Evolutionary conservation across 345 rosid species (phyloP), one percentile per base, ranked within the genome.

Genomic region (Camelina laxa): DNA sequence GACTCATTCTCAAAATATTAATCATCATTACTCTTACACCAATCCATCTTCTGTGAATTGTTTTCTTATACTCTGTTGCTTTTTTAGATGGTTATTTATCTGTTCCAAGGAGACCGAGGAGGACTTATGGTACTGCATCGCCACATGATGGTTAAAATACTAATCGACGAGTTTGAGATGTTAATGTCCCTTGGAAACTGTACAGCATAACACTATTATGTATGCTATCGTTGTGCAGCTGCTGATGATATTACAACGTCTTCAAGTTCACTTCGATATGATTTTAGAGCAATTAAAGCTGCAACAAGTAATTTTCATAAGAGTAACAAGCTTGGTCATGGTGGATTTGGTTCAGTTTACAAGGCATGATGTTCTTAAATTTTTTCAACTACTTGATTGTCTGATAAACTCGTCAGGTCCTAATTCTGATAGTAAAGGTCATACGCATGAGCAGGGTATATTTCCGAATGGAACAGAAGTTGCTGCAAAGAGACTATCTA

Each of bases 281-380:
- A 81, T 42, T 70, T 83, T 4, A 56, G 19, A 9, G 67, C 77
- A 11, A 78, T 88, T 38, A 64, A 80, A 83, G 72, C 57, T n/a
- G 88, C 91, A 1, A 85, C 90, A 22, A 51, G 79, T 12, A 61
- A 79, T 10, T 88, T 90, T 75, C 72, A 86, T 3, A 53, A 6
- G 2, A 45, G 21, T 14, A 84, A 87, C 63, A 84, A 80, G 75
- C 76, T 88, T 22, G 96, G 93, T n/a, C 81, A 62, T 71, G 96
- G 96, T 20, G 96, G 92, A 44, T 88, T 86, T 58, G 87, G 92
- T 41, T 84, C 59, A 31, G 93, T 88, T 79, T 87, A 82, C 79
- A 80, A 79, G 87, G 88, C 84, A 77, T 24, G 27, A 2, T 24
- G 27, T 24, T 24, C 27, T 24, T 31, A 48, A 9, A 15, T 48